phyloP scores from a whole-genome alignment of 768 basidiomycete species.

The Candolleomyces eurysporus region DNA sequence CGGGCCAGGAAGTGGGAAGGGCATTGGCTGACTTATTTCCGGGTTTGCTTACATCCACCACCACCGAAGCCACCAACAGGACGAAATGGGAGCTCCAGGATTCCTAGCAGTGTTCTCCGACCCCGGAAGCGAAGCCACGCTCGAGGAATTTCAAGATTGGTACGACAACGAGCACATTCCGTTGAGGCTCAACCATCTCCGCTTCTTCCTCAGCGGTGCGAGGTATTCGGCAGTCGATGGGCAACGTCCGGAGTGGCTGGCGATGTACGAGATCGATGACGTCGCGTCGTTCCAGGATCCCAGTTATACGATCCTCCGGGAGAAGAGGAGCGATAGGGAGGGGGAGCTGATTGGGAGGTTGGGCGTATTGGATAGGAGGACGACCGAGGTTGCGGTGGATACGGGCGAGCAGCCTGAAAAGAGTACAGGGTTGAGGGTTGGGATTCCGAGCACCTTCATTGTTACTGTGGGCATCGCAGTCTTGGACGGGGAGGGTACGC shows the following conservation, averaged over 20 bases:
- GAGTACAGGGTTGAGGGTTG: slow-evolving; percentile 15
- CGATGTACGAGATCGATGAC: slow-evolving; percentile 48
- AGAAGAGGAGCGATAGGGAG: slow-evolving; percentile 44
- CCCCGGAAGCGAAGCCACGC: slow-evolving; percentile 37
- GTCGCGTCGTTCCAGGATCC: slow-evolving; percentile 38
- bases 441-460: slow-evolving; percentile 15
- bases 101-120: slow-evolving; percentile 51
- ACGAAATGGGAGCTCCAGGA: slow-evolving; percentile 18
- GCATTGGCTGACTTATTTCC: not conserved
- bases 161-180: slow-evolving; percentile 58
- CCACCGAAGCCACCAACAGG: not conserved
- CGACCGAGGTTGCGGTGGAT: slow-evolving; percentile 25
- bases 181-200: slow-evolving; percentile 43
- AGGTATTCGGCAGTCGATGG: slow-evolving; percentile 39
- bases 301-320: slow-evolving; percentile 42
- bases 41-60: not conserved
- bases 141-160: slow-evolving; percentile 57
- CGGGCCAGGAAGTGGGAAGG: not conserved
- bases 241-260: slow-evolving; percentile 41
- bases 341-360: slow-evolving; percentile 38
- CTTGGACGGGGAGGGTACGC: slow-evolving; percentile 10
- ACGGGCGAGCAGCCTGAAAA: slow-evolving; percentile 1
- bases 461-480: slow-evolving; percentile 21
- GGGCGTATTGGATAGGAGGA: slow-evolving; percentile 43
- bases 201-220: slow-evolving; percentile 47